Evolutionary conservation across 1,139 yeast species (phyloP).

Genomic region (Kazachstania sp.): DNA sequence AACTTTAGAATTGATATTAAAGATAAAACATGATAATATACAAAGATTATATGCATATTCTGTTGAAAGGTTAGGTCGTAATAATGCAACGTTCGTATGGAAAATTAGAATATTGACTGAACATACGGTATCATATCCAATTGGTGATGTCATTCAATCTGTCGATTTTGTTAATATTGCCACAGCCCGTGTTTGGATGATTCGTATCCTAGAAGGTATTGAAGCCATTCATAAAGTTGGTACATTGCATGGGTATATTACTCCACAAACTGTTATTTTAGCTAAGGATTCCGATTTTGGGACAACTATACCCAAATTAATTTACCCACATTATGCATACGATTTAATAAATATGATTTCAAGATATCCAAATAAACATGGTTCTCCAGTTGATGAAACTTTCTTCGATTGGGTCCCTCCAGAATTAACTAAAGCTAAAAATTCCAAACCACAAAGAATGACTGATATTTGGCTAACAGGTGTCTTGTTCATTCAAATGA

Average conservation of each 20-base stretch:
- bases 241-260: slow-evolving; percentile 59
- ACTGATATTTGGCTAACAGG: slow-evolving; percentile 94
- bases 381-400: slow-evolving; percentile 18
- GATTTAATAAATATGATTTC: slow-evolving; percentile 52
- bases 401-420: slow-evolving; percentile 66
- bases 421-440: slow-evolving; percentile 42
- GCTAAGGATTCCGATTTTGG: slow-evolving; percentile 44
- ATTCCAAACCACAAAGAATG: slow-evolving; percentile 51
- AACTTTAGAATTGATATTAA: slow-evolving; percentile 55
- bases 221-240: slow-evolving; percentile 80
- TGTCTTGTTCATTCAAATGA: slow-evolving; percentile 61
- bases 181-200: slow-evolving; percentile 80
- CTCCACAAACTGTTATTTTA: slow-evolving; percentile 52
- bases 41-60: slow-evolving; percentile 62
- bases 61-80: slow-evolving; percentile 42
- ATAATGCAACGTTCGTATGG: slow-evolving; percentile 41
- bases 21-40: slow-evolving; percentile 57
- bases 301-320: slow-evolving; percentile 51
- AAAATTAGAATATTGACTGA: slow-evolving; percentile 61
- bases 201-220: slow-evolving; percentile 75
- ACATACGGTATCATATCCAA: slow-evolving; percentile 47
- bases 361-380: slow-evolving; percentile 38
- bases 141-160: slow-evolving; percentile 61
- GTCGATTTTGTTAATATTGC: slow-evolving; percentile 61
- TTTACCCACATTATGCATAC: slow-evolving; percentile 65